Evolutionary conservation across 78 protist species (phyloP).

Genomic region (Andalucia godoyi): DNA sequence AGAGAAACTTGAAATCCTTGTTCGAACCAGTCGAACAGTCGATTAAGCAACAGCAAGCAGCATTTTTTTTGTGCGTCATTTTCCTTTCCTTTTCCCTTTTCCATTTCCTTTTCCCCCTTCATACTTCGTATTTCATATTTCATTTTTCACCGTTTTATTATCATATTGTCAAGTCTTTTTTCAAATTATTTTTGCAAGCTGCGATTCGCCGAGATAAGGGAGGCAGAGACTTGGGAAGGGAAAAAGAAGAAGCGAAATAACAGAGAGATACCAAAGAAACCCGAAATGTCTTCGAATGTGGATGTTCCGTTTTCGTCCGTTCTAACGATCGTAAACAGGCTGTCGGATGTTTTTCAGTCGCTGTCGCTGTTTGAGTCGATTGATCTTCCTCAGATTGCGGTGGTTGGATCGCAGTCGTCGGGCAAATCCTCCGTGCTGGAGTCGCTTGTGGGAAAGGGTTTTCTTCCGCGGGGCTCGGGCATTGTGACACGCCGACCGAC

Average conservation of each 20-base stretch:
- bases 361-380: constrained; percentile 16
- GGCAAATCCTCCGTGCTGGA: constrained; percentile 94
- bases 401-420: constrained; percentile 87
- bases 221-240: neutral
- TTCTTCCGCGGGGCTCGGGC: constrained; percentile 85
- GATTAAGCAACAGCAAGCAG: too few relatives aligned
- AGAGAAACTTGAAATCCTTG: too few relatives aligned
- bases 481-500: constrained; percentile 93
- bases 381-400: constrained; percentile 93
- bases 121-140: too few relatives aligned
- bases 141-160: too few relatives aligned
- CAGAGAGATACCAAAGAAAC: neutral
- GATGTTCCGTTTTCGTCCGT: too few relatives aligned
- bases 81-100: too few relatives aligned
- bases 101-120: too few relatives aligned
- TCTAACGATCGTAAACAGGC: constrained; percentile 65
- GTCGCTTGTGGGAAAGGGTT: constrained; percentile 72
- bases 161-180: too few relatives aligned
- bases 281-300: too few relatives aligned
- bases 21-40: too few relatives aligned
- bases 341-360: constrained; percentile 68
- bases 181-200: too few relatives aligned
- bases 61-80: too few relatives aligned
- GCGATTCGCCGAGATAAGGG: neutral
- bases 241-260: neutral